Percentiles rank a stretch among this genome's conserved stretches.
These are phyloP conservation scores for Gossypium schwendimanii DNA, from an alignment of 441 rosid species.

Conservation along the genomic window DNA sequence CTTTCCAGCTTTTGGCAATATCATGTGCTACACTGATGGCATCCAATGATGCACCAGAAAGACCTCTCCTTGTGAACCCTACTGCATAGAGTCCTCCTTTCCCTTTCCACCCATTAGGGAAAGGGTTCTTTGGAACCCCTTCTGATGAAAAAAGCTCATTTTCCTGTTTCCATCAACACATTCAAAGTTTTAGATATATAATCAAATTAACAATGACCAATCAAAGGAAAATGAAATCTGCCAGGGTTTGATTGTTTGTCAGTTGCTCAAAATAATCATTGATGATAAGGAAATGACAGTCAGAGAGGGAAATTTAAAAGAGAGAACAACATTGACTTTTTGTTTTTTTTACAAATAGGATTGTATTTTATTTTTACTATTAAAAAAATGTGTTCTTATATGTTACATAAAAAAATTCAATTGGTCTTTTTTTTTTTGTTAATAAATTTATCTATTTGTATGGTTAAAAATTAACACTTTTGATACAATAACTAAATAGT, in stretches of 20 bases:
- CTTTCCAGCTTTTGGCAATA: conserved; percentile 60
- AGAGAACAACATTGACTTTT: not conserved
- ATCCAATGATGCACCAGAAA: conserved; percentile 64
- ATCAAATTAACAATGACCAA: not conserved
- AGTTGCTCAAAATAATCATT: not conserved
- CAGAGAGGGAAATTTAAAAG: not conserved
- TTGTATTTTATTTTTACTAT: too few relatives aligned
- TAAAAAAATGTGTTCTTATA: too few relatives aligned
- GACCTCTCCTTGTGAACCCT: conserved; percentile 70
- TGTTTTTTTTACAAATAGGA: too few relatives aligned
- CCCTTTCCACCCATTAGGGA: conserved; percentile 83
- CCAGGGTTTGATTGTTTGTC: too few relatives aligned
- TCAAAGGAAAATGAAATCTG: not conserved
- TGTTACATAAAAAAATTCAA: too few relatives aligned
- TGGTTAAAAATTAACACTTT: too few relatives aligned
- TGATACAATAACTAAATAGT: too few relatives aligned
- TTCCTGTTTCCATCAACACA: conserved; percentile 29
- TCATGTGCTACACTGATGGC: conserved; percentile 56
- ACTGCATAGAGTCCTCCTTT: conserved; percentile 66
- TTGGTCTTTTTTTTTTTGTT: too few relatives aligned
- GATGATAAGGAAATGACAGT: conserved; percentile 1
- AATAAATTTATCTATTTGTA: too few relatives aligned
- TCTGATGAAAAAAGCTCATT: conserved; percentile 52
- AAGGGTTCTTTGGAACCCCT: conserved; percentile 52
- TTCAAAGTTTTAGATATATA: not conserved